Conservation (phyloP, 2,329 filamentous ascomycete genomes). For the Epichloe sp. region DNA sequence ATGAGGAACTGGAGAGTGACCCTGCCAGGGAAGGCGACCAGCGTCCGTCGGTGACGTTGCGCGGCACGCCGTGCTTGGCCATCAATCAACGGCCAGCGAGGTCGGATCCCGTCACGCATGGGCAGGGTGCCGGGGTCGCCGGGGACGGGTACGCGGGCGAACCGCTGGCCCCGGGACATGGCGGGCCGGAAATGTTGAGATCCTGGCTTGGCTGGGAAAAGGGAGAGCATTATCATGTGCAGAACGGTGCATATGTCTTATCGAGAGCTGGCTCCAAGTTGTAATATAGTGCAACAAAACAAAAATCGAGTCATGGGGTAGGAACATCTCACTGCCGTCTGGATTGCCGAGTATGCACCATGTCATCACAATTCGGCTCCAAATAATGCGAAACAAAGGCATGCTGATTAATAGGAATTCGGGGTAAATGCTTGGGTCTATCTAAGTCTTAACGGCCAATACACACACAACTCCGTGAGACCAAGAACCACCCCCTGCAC, state of each 20-base stretch:
- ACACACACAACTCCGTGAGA: neutral
- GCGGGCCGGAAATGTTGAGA: conserved; percentile 55
- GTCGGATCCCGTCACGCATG: conserved; percentile 27
- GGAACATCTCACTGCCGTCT: too few relatives aligned
- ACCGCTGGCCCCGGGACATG: conserved; percentile 51
- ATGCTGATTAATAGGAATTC: neutral
- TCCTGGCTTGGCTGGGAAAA: conserved; percentile 68
- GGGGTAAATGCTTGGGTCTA: neutral
- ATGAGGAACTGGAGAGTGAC: conserved; percentile 51
- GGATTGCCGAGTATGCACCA: too few relatives aligned
- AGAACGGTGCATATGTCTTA: conserved; percentile 46
- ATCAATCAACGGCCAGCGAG: conserved; percentile 33
- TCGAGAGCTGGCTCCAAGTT: conserved; percentile 21
- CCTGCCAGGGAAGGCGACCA: conserved; percentile 50
- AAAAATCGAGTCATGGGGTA: neutral
- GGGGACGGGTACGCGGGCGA: conserved; percentile 54
- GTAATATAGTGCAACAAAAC: conserved; percentile 8
- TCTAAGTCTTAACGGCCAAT: neutral
- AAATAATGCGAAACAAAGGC: too few relatives aligned
- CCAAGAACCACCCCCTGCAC: neutral
- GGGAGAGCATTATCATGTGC: conserved; percentile 53
- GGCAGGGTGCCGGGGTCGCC: conserved; percentile 51
- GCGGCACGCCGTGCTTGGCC: conserved; percentile 53
- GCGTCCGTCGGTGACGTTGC: conserved; percentile 55
- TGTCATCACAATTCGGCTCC: too few relatives aligned